phyloP scores from a whole-genome alignment of 345 rosid species.

The Eucalyptus pauciflora region DNA sequence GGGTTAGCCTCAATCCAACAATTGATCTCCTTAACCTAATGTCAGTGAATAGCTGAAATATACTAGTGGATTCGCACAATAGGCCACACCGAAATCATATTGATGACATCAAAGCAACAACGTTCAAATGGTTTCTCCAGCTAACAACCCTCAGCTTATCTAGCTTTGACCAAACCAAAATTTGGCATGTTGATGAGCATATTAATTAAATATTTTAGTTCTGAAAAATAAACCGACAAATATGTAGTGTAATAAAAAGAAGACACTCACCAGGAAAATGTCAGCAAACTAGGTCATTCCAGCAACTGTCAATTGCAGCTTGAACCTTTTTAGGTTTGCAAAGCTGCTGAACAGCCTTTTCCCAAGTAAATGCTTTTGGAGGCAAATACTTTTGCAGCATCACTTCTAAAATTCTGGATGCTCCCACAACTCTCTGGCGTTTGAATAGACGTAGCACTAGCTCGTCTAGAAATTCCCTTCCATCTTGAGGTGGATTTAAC shows the following conservation, averaged over 20 bases:
- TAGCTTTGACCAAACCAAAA: background rate
- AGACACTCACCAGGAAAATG: background rate
- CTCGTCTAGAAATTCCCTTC: constrained; percentile 65
- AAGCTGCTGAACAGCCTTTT: constrained; percentile 44
- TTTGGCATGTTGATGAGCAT: background rate
- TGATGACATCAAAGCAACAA: background rate
- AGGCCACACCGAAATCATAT: background rate
- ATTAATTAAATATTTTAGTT: background rate
- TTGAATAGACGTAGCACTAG: constrained; percentile 56
- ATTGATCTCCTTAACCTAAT: background rate
- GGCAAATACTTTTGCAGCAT: constrained; percentile 64
- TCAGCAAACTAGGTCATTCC: constrained; percentile 44
- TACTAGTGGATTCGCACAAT: background rate
- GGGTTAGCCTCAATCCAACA: background rate
- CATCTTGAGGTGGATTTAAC: constrained; percentile 62
- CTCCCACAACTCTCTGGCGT: constrained; percentile 52
- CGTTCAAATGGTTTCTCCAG: background rate
- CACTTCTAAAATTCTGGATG: constrained; percentile 57
- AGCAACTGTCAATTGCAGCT: constrained; percentile 52
- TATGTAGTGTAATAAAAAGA: background rate
- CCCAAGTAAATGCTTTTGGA: constrained; percentile 62
- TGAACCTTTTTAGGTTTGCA: constrained; percentile 60
- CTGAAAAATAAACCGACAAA: background rate
- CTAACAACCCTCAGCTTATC: background rate
- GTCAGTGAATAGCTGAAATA: background rate